These are phyloP conservation scores for Colletotrichum gloeosporioides DNA, from an alignment of 2,329 filamentous ascomycete genomes.

Conservation along the genomic window DNA sequence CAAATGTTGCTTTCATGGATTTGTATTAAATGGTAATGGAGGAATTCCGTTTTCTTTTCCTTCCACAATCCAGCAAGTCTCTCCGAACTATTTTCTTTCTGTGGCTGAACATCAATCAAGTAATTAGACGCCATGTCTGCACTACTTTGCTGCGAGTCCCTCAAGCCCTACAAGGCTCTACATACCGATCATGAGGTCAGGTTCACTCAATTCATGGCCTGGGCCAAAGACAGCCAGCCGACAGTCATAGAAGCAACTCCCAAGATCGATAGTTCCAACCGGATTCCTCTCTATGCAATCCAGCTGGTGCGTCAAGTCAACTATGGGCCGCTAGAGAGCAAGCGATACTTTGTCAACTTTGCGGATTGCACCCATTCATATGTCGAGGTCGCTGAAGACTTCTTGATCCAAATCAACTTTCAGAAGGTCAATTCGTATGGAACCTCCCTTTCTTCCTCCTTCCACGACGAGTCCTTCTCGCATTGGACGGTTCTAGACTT, in stretches of 20 bases:
- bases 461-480: not conserved
- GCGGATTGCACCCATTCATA: slow-evolving; percentile 26
- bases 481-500: not conserved
- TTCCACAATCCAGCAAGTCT: not conserved
- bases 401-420: slow-evolving; percentile 46
- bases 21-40: not conserved
- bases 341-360: slow-evolving; percentile 42
- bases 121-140: slow-evolving; percentile 11
- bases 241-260: not conserved
- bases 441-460: not conserved
- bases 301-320: slow-evolving; percentile 51
- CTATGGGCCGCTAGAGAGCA: slow-evolving; percentile 47
- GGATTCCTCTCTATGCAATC: slow-evolving; percentile 31
- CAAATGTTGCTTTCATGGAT: not conserved
- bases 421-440: slow-evolving; percentile 48
- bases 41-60: not conserved
- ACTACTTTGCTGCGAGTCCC: slow-evolving; percentile 29
- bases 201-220: slow-evolving; percentile 31
- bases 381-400: slow-evolving; percentile 38
- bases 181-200: slow-evolving; percentile 28
- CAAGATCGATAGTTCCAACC: not conserved
- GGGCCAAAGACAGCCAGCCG: slow-evolving; percentile 32
- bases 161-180: slow-evolving; percentile 28
- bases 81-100: not conserved
- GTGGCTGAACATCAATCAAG: not conserved